phyloP scores from a whole-genome alignment of 1,284 basidiomycete species.

The Ustilago crameri region DNA sequence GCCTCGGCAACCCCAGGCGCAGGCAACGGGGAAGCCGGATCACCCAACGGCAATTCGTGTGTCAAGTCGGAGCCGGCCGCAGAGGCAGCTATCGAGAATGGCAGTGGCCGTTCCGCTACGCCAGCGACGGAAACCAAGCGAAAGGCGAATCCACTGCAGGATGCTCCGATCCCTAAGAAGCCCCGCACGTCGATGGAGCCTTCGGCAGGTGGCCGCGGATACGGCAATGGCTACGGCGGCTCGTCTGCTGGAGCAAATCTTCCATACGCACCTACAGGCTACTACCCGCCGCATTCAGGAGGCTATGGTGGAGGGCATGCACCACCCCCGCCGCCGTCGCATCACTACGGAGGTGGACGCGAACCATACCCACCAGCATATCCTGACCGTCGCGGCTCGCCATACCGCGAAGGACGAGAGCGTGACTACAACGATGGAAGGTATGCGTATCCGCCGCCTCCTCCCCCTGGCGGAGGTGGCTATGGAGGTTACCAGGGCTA shows the following conservation, averaged over 20 bases:
- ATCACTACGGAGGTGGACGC: constrained; percentile 29
- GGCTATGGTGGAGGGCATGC: constrained; percentile 21
- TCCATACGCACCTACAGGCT: constrained; percentile 11
- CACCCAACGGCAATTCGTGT: constrained; percentile 10
- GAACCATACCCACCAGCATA: constrained; percentile 32
- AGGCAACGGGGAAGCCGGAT: constrained; percentile 15
- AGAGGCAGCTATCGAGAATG: constrained; percentile 22
- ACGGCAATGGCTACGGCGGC: constrained; percentile 39
- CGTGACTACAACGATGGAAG: constrained; percentile 39
- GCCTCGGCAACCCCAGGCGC: constrained; percentile 4
- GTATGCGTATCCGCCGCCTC: constrained; percentile 40
- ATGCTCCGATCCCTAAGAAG: constrained; percentile 54
- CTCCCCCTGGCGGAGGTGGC: constrained; percentile 27
- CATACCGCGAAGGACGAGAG: constrained; percentile 44
- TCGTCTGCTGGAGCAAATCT: constrained; percentile 19
- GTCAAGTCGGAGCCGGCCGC: constrained; percentile 29
- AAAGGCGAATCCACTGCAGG: constrained; percentile 42
- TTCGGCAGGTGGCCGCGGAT: constrained; percentile 17
- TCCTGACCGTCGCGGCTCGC: constrained; percentile 35
- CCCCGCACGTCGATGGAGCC: constrained; percentile 49
- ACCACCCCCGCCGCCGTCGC: constrained; percentile 18
- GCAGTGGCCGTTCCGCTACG: constrained; percentile 9
- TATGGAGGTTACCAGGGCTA: constrained; percentile 30
- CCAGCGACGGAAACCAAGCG: constrained; percentile 33
- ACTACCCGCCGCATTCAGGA: constrained; percentile 27